Base-by-base conservation (phyloP, 2,329 filamentous ascomycete species). In the Chlorencoelia australis region DNA sequence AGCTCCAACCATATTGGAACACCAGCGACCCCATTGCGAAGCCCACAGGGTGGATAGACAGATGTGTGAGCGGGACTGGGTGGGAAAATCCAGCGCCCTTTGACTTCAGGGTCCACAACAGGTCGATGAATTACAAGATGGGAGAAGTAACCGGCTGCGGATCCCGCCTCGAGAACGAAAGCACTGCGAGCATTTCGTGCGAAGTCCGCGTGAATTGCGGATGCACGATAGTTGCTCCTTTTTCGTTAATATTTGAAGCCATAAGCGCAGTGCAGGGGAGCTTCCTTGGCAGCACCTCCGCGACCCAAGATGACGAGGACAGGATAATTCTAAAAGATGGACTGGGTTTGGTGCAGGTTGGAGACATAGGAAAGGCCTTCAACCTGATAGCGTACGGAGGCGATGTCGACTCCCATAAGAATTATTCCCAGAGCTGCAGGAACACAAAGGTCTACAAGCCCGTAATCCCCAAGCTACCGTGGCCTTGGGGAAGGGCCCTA, bases 241-340 rank as follows among this genome's bases (percentile, higher is more conserved):
- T 40, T 22, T 33, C 41, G 14, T 14, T 53, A 9, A 43, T 43
- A 5, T 40, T 43, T 16, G 33, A 37, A 30, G 41, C 41, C 8
- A 43, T 43, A 17, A 40, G 37, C 9, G 41, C 41, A 13, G 34
- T 41, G 10, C 13, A 30, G 25, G 37, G 25, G 35, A 32, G 30
- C 31, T 43, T 35, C 10, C 38, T 43, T 1, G 41, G 41, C 9
- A 35, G 32, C 14, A 29, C 22, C 8, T 37, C 41, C 3, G 38
- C 34, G 10, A 30, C 30, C n/a, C 28, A n/a, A n/a, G n/a, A n/a
- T n/a, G n/a, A 40, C n/a, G 35, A 41, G 24, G 38, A 39, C 31
- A 35, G 41, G 28, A 43, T 43, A 18, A 29, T 39, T 5, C 22
- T 43, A 7, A 27, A 19, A 6, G 38, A 43, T 18, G 41, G 41